Conservation (phyloP, 2,329 filamentous ascomycete genomes). For the Byssoonygena ceratinophila region DNA sequence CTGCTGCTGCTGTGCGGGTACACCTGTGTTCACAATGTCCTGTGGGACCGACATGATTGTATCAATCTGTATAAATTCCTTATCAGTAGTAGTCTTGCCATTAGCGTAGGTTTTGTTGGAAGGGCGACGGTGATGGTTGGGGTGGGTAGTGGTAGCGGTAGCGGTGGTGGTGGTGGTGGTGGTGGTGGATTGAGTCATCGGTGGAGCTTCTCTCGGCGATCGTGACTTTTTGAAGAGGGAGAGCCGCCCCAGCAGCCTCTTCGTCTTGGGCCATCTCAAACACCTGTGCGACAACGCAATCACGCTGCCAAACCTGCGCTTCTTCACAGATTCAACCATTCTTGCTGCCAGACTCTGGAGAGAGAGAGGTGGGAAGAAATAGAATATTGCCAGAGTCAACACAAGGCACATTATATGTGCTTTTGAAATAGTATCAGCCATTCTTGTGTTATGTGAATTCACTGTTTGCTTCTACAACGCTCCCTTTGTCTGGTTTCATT, state of each 20-base stretch:
- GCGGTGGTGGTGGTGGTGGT: background rate
- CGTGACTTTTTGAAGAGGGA: conserved; percentile 1
- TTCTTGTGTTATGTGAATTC: background rate
- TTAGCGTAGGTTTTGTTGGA: background rate
- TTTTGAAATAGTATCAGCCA: background rate
- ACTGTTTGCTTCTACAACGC: background rate
- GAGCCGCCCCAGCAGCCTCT: background rate
- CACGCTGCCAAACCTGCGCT: background rate
- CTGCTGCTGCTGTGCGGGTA: background rate
- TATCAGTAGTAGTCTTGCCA: background rate
- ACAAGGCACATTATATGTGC: background rate
- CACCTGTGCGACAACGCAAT: background rate
- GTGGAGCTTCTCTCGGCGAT: conserved; percentile 1
- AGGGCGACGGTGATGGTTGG: background rate
- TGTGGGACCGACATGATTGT: background rate
- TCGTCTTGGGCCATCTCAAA: background rate
- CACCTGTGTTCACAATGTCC: background rate
- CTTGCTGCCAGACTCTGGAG: background rate
- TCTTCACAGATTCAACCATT: background rate
- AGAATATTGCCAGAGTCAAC: background rate
- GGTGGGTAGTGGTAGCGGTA: background rate
- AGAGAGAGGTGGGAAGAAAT: background rate
- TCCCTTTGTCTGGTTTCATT: background rate
- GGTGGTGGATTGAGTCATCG: background rate
- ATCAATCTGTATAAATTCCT: background rate